Evolutionary conservation across 2,329 filamentous ascomycete species (phyloP), one percentile per base, ranked within the genome.

Genomic region (Colletotrichum musicola): DNA sequence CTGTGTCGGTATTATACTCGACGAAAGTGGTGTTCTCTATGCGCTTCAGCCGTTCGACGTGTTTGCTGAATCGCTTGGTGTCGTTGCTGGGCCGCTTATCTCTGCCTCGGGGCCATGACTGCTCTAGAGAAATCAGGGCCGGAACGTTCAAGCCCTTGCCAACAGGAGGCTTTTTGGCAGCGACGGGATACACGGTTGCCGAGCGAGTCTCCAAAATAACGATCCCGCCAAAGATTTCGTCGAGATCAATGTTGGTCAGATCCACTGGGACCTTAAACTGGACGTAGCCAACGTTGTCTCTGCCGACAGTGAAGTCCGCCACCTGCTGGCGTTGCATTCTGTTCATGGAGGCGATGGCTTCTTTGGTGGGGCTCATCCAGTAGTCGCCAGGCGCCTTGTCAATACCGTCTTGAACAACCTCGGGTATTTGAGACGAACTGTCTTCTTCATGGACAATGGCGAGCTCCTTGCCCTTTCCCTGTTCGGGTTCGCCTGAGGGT

Each of bases 71-170:
- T 35, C 90, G 87, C 71, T 88, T 92, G 51, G 90, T 87, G 66
- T 77, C 88, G 75, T 74, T 81, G 74, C 85, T 73, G 54, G 83
- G 82, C 72, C 84, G 85, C 77, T 88, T 89, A 71, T 90, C 87
- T 61, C 77, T 87, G 47, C 81, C 87, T 65, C 95, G 92, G 35
- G 96, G 96, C 91, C 93, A 98, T 0, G 95, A 97, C 77, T 98
- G 95, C 77, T 96, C 91, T 12, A 99, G 87, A n/a, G 88, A 89
- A 71, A 99, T 95, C 44, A 88, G 90, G 0, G 96, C 93, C 3
- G 94, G 95, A 7, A 98, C 93, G 75, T 99, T 99, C 71, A 99
- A 86, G 6, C 94, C 95, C 76, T 94, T 93, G 66, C 97, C 96
- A 66, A 91, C 86, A 0, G 92, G 87, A 16, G 96, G 95, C 81